Percentiles rank a stretch among this genome's conserved stretches.
These are phyloP conservation scores for Zalerion maritima DNA, from an alignment of 495 filamentous ascomycete species.

Conservation along the genomic window DNA sequence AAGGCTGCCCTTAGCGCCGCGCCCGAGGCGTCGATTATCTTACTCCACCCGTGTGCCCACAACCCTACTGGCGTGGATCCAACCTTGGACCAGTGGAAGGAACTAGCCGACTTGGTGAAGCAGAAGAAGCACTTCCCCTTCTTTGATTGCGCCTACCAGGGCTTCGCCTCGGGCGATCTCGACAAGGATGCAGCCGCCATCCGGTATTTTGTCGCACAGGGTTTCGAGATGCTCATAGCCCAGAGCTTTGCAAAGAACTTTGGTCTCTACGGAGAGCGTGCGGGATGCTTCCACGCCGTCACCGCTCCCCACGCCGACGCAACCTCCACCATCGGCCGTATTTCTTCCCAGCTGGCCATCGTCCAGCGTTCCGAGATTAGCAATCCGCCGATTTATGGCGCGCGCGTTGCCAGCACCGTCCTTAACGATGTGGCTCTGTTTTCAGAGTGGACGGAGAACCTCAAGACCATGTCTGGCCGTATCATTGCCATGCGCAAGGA, in stretches of 20 bases:
- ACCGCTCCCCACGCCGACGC: slow-evolving; percentile 57
- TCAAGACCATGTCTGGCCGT: slow-evolving; percentile 84
- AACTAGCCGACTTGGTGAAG: slow-evolving; percentile 63
- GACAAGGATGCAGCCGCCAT: slow-evolving; percentile 76
- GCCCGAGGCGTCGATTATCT: slow-evolving; percentile 64
- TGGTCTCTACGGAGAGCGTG: slow-evolving; percentile 90
- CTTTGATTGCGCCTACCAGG: slow-evolving; percentile 97
- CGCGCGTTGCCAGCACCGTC: slow-evolving; percentile 65
- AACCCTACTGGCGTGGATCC: slow-evolving; percentile 98
- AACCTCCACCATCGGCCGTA: slow-evolving; percentile 40
- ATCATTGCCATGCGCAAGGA: slow-evolving; percentile 80
- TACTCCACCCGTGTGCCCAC: slow-evolving; percentile 94
- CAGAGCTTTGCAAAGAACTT: slow-evolving; percentile 99
- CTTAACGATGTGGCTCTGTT: slow-evolving; percentile 77
- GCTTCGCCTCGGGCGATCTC: slow-evolving; percentile 89
- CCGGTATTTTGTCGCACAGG: slow-evolving; percentile 82
- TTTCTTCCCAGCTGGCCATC: slow-evolving; percentile 83
- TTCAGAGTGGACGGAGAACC: slow-evolving; percentile 85
- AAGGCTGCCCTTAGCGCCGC: slow-evolving; percentile 49
- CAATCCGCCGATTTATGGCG: slow-evolving; percentile 89
- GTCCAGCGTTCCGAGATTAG: slow-evolving; percentile 94
- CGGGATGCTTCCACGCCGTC: slow-evolving; percentile 92
- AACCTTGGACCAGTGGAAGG: slow-evolving; percentile 83
- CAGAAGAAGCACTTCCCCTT: slow-evolving; percentile 83
- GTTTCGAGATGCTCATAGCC: slow-evolving; percentile 89